Percentiles rank a stretch among this genome's conserved stretches.
Evolutionary conservation across 2,329 filamentous ascomycete species (phyloP).

Genomic region (Scytalidium lignicola): DNA sequence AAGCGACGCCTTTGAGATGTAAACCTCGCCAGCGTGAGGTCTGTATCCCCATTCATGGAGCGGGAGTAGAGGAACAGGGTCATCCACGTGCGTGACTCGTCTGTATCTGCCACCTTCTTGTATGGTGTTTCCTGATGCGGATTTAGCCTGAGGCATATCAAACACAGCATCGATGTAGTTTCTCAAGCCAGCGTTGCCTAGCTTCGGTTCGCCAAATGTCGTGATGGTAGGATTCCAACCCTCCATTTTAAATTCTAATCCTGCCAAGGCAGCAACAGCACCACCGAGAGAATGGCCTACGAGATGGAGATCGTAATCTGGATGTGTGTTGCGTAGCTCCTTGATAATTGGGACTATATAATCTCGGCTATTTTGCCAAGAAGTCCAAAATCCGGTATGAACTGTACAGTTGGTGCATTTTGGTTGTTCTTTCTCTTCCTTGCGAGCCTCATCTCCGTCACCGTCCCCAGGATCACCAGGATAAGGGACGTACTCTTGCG

Average conservation of each 20-base stretch:
- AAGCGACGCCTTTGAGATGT: conserved; percentile 67
- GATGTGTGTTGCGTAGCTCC: conserved; percentile 53
- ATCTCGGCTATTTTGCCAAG: conserved; percentile 72
- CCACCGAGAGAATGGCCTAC: conserved; percentile 88
- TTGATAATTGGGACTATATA: conserved; percentile 64
- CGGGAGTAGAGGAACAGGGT: conserved; percentile 85
- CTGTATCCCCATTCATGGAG: conserved; percentile 82
- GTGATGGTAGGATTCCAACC: conserved; percentile 75
- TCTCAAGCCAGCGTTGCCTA: conserved; percentile 54
- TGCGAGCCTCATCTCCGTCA: not conserved
- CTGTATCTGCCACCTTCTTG: conserved; percentile 45
- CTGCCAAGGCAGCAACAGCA: conserved; percentile 83
- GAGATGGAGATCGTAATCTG: conserved; percentile 68
- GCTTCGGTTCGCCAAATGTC: conserved; percentile 83
- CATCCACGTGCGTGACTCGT: conserved; percentile 77
- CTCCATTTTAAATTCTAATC: conserved; percentile 69
- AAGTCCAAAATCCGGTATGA: conserved; percentile 81
- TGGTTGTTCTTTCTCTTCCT: conserved; percentile 26
- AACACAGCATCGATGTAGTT: conserved; percentile 52
- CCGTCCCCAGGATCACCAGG: conserved; percentile 40
- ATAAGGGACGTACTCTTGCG: conserved; percentile 88
- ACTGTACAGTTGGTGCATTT: conserved; percentile 85
- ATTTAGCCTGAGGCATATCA: conserved; percentile 7
- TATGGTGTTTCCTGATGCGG: not conserved
- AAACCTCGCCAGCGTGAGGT: conserved; percentile 83